phyloP scores from a whole-genome alignment of 495 filamentous ascomycete species.

The Lasiosphaeria hispida region DNA sequence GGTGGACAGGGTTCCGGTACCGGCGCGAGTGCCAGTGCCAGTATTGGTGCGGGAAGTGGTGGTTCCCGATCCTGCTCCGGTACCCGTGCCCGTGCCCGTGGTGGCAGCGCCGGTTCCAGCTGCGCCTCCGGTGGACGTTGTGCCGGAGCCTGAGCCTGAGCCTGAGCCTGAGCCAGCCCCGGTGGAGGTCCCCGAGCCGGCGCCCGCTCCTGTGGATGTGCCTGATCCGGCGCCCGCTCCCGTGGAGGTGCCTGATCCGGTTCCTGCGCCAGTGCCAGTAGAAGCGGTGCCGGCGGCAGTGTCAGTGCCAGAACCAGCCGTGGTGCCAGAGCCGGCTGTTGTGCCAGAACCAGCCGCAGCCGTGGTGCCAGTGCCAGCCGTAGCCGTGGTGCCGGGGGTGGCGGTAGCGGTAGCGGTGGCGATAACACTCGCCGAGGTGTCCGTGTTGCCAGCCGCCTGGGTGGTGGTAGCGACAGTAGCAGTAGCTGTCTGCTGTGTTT shows the following conservation, averaged over 20 bases:
- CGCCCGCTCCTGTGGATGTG: neutral
- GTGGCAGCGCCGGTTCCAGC: neutral
- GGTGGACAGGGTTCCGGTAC: neutral
- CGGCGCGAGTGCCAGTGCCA: neutral
- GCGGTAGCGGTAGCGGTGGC: neutral
- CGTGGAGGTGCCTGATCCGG: neutral
- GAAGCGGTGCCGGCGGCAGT: neutral
- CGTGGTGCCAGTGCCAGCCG: neutral
- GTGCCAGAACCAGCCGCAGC: neutral
- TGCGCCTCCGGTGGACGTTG: neutral
- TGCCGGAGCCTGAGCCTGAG: neutral
- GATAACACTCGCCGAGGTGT: conserved; percentile 4
- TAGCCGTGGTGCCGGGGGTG: neutral
- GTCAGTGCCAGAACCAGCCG: neutral
- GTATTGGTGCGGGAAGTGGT: neutral
- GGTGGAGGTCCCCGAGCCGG: neutral
- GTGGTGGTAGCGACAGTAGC: neutral
- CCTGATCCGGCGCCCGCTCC: too few species aligned
- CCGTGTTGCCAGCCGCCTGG: conserved; percentile 8
- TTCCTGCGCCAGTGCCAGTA: neutral
- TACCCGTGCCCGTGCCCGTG: neutral
- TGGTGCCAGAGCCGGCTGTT: neutral
- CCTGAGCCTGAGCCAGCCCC: neutral
- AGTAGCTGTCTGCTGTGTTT: neutral
- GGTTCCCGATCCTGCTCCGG: neutral